These are phyloP conservation scores for Citrus hindsii DNA, from an alignment of 345 rosid genomes.

Conservation along the genomic window DNA sequence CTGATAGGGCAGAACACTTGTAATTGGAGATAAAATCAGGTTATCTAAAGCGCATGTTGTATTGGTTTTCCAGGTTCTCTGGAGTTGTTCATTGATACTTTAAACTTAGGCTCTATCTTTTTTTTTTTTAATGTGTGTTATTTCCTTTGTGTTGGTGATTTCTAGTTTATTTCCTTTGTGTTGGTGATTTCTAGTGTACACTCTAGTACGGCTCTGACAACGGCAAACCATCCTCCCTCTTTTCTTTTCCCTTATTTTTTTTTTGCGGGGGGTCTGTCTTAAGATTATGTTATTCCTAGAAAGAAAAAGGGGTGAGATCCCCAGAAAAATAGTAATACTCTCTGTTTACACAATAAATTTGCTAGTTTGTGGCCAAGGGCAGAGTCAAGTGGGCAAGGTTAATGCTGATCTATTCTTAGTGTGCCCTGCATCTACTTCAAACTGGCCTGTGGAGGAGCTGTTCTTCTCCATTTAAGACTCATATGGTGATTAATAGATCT, in stretches of 20 bases:
- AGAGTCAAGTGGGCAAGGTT: background rate
- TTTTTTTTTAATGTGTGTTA: background rate
- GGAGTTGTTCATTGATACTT: background rate
- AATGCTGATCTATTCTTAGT: background rate
- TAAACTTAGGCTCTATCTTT: background rate
- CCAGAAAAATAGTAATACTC: background rate
- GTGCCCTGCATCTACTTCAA: background rate
- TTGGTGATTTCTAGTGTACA: background rate
- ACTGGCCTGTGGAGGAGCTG: background rate
- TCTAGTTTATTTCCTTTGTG: background rate
- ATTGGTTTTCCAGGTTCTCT: background rate
- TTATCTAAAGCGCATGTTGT: background rate
- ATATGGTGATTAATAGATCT: background rate
- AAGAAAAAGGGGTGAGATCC: background rate
- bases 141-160: background rate
- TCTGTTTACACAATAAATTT: background rate
- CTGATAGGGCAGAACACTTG: background rate
- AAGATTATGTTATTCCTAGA: background rate
- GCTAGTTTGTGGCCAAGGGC: background rate
- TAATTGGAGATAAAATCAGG: background rate
- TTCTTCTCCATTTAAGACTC: background rate
- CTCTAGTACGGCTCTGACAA: background rate
- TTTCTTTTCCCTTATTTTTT: too few relatives aligned
- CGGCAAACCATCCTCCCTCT: too few relatives aligned
- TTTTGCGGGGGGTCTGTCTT: too few relatives aligned